Base-by-base conservation (phyloP, 331 rosid species). In the Stylosanthes scabra region DNA sequence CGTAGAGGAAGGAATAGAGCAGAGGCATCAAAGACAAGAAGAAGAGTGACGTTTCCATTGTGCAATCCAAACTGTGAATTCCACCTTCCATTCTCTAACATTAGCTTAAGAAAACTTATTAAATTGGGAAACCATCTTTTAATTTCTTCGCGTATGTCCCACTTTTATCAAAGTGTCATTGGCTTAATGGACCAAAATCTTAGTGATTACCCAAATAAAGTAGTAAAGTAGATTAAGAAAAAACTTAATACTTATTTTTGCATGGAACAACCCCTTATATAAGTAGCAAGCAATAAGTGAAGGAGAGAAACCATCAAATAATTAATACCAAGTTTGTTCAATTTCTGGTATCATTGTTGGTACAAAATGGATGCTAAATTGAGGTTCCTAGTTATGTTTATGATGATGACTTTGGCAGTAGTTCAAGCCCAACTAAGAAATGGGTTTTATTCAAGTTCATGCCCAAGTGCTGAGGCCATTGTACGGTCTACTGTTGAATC, bases 401-500 rank as follows among this genome's bases (percentile, higher is more conserved):
- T 58, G 58, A 71, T 58, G 58, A 71, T 84, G 84, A 60, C 11
- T 78, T 77, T 59, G 63, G 41, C 74, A 42, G 41, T 71, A 42
- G 86, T 58, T 6, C 3, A 87, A 39, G 79, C 85, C 40, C 90
- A 93, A 66, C 63, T 93, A 25, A 59, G 59, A 81, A 66, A 68
- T 29, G 96, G 93, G 67, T 93, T 86, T 65, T 90, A 90, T 64
- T 84, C 89, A 2, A 71, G 63, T 71, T 78, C 93, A 69, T 93
- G 98, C 70, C 93, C 92, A 13, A 81, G 28, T 46, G 93, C 83
- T 2, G 96, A 93, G 83, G 68, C 65, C 82, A 80, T 78, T 0
- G 83, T 93, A 10, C 78, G 90, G 61, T 85, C 93, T 61, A 86
- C 88, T 0, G 91, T 90, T 51, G 83, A 78, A 80, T 85, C 96